Evolutionary conservation across 2,329 filamentous ascomycete genomes (phyloP).

Genomic region (Talaromyces sp.): DNA sequence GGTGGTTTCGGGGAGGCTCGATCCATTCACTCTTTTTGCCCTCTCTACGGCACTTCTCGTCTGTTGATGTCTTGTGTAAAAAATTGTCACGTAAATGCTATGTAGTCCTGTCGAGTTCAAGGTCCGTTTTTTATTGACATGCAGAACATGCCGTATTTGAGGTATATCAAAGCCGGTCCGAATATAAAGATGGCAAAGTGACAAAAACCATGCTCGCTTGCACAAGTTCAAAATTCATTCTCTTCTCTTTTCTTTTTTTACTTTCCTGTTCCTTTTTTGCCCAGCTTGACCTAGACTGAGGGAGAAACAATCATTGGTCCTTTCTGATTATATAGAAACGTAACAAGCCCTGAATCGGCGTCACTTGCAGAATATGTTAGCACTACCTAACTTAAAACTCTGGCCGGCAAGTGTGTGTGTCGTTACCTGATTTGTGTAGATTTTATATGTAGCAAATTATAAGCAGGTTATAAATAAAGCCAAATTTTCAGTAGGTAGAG

Average conservation of each 20-base stretch:
- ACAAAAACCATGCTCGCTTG: constrained; percentile 9
- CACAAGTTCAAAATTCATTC: not conserved
- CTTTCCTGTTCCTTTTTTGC: not conserved
- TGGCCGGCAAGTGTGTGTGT: too few relatives aligned
- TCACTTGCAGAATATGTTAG: too few relatives aligned
- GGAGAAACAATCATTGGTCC: not conserved
- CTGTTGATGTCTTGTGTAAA: too few relatives aligned
- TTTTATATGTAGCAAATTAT: too few relatives aligned
- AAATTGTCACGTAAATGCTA: not conserved
- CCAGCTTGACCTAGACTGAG: not conserved
- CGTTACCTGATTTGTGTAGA: too few relatives aligned
- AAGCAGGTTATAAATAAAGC: too few relatives aligned
- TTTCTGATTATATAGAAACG: too few relatives aligned
- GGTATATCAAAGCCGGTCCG: not conserved
- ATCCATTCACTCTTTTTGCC: constrained; percentile 1
- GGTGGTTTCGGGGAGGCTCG: not conserved
- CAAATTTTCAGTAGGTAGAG: not conserved
- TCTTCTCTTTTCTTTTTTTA: not conserved
- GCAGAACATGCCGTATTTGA: constrained; percentile 1
- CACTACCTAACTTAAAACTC: too few relatives aligned
- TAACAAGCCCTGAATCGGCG: too few relatives aligned
- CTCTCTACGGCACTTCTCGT: too few relatives aligned
- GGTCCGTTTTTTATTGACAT: not conserved
- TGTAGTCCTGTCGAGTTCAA: not conserved
- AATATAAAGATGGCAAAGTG: not conserved